Conservation (phyloP, 2,329 filamentous ascomycete genomes). For the Cercospora janseana region DNA sequence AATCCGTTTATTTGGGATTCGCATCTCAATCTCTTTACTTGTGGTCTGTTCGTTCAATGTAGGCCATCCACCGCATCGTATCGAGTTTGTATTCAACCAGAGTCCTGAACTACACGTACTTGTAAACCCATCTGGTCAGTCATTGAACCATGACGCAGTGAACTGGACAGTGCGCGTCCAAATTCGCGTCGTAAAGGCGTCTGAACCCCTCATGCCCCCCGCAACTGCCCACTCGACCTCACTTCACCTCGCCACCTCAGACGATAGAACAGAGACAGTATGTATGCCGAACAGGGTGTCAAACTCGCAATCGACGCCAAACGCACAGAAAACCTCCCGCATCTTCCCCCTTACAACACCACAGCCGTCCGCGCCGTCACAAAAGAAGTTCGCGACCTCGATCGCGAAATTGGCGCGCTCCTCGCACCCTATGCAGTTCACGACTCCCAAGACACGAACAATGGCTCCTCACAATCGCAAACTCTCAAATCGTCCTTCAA, state of each 20-base stretch:
- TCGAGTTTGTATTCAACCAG: too few species aligned
- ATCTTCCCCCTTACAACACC: slow-evolving; percentile 88
- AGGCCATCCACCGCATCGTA: too few species aligned
- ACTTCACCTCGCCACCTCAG: background rate
- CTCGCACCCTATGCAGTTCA: slow-evolving; percentile 66
- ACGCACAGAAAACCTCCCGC: slow-evolving; percentile 78
- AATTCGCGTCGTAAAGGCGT: too few species aligned
- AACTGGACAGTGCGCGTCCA: background rate
- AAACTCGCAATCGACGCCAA: slow-evolving; percentile 97
- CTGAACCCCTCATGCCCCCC: background rate
- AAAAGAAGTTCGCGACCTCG: slow-evolving; percentile 87
- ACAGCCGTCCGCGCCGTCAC: slow-evolving; percentile 85
- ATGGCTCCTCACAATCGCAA: slow-evolving; percentile 19
- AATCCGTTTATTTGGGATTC: too few species aligned
- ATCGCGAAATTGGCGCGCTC: slow-evolving; percentile 77
- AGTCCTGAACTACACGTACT: too few species aligned
- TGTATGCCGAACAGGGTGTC: slow-evolving; percentile 86
- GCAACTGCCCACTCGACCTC: background rate
- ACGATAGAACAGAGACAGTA: too few species aligned
- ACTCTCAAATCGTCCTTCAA: slow-evolving; percentile 71
- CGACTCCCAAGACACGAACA: slow-evolving; percentile 48
- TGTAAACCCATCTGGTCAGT: background rate
- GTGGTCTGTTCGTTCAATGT: too few species aligned
- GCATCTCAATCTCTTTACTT: too few species aligned
- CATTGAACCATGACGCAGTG: background rate